phyloP scores from a whole-genome alignment of 306 rosid species.

The Pueraria montana region DNA sequence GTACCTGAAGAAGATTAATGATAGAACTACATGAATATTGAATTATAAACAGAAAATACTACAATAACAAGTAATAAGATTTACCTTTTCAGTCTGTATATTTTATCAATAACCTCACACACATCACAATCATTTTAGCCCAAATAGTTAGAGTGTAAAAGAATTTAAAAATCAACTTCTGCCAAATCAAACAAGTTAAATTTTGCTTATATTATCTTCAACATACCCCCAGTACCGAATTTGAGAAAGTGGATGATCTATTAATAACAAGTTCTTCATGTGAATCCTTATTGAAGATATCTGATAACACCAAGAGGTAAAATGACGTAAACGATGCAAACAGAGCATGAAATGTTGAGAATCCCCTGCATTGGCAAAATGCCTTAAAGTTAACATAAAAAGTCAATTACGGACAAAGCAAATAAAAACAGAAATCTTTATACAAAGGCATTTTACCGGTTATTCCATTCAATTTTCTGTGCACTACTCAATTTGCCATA shows the following conservation, averaged over 20 bases:
- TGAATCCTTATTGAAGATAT: conserved; percentile 64
- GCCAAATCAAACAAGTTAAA: conserved; percentile 30
- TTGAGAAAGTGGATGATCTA: conserved; percentile 80
- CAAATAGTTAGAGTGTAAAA: conserved; percentile 22
- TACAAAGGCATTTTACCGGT: conserved; percentile 69
- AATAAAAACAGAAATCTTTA: conserved; percentile 33
- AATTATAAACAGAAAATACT: conserved; percentile 16
- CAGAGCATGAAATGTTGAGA: conserved; percentile 91
- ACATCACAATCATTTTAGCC: conserved; percentile 6
- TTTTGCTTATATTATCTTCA: conserved; percentile 41
- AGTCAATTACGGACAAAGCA: conserved; percentile 35
- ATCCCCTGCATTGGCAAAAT: conserved; percentile 70
- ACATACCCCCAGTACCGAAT: conserved; percentile 83
- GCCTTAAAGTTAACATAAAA: conserved; percentile 28
- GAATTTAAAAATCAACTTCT: conserved; percentile 4
- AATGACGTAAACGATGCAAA: conserved; percentile 72
- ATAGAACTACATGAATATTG: background rate
- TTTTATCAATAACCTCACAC: conserved; percentile 15
- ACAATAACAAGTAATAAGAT: background rate
- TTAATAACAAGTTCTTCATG: conserved; percentile 58
- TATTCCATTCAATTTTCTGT: conserved; percentile 86
- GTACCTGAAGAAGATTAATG: conserved; percentile 28
- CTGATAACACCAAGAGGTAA: conserved; percentile 73
- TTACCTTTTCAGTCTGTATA: conserved; percentile 5
- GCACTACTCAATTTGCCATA: conserved; percentile 65